phyloP scores from a whole-genome alignment of 2,329 filamentous ascomycete species.

The Penicillium decumbens region DNA sequence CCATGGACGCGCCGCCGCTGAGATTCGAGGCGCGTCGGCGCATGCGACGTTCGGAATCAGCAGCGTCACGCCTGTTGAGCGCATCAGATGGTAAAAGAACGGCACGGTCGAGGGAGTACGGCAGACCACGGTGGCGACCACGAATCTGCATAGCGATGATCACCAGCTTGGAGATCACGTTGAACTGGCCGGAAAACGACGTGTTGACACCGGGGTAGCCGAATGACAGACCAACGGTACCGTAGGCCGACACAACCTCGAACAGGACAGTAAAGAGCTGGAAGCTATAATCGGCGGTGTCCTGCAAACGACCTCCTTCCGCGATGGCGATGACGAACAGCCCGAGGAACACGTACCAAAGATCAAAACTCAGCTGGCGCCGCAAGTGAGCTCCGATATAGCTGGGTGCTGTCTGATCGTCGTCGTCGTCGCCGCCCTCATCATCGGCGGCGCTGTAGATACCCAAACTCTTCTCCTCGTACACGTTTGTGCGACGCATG shows the following conservation, averaged over 20 bases:
- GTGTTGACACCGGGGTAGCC: constrained; percentile 73
- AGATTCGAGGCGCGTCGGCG: constrained; percentile 37
- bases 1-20: constrained; percentile 28
- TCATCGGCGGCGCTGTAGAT: constrained; percentile 62
- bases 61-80: constrained; percentile 57
- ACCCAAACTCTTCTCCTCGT: constrained; percentile 70
- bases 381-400: constrained; percentile 91
- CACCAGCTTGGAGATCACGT: constrained; percentile 61
- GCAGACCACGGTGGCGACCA: constrained; percentile 60
- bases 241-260: constrained; percentile 85
- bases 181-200: constrained; percentile 79
- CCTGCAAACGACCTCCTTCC: constrained; percentile 68
- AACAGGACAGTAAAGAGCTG: constrained; percentile 69
- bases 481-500: constrained; percentile 89
- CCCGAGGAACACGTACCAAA: constrained; percentile 95
- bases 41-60: constrained; percentile 47
- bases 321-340: constrained; percentile 89
- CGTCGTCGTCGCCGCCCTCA: constrained; percentile 47
- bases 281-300: constrained; percentile 55
- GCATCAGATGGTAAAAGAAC: constrained; percentile 64
- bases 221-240: constrained; percentile 85
- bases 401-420: constrained; percentile 60
- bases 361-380: constrained; percentile 87
- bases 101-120: constrained; percentile 64
- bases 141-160: constrained; percentile 65